Percentiles rank a stretch among this genome's conserved stretches.
Evolutionary conservation across 2,329 filamentous ascomycete genomes (phyloP).

Genomic region (Escovopsis weberi): DNA sequence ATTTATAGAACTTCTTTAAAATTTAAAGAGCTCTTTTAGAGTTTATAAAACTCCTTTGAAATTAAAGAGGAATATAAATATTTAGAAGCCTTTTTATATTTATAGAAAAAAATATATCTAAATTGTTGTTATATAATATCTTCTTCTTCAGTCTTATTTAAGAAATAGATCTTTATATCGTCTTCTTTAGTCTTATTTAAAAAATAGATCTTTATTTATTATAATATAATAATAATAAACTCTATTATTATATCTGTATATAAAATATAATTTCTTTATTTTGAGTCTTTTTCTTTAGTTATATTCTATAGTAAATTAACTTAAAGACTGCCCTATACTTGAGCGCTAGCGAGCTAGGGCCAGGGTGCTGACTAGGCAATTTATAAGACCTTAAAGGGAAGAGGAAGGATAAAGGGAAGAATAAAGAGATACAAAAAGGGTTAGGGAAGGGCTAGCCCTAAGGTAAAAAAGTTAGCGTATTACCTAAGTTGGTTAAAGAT

Average conservation of each 20-base stretch:
- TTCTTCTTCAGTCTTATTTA: no score
- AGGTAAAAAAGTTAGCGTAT: no score
- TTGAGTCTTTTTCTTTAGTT: not conserved
- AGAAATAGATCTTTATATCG: slow-evolving; percentile 1
- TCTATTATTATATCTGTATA: no score
- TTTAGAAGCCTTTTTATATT: no score
- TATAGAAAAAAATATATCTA: no score
- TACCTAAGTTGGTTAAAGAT: no score
- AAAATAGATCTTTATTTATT: not conserved
- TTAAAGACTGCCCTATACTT: not conserved
- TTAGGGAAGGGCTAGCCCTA: no score
- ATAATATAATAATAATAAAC: not conserved
- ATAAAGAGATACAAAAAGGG: not conserved
- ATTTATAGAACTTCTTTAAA: not conserved
- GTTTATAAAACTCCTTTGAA: no score
- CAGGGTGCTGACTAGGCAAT: not conserved
- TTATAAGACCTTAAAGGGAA: not conserved
- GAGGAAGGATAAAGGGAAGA: not conserved
- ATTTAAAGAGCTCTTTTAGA: no score
- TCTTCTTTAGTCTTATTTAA: slow-evolving; percentile 2
- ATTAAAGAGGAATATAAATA: no score
- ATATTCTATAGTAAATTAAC: slow-evolving; percentile 1
- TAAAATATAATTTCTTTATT: no score
- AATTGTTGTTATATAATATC: no score
- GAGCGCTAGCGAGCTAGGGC: not conserved